Percentiles rank a stretch among this genome's conserved stretches.
These are phyloP conservation scores for Yamadazyma taylorii DNA, from an alignment of 1,139 yeast species.

Conservation along the genomic window DNA sequence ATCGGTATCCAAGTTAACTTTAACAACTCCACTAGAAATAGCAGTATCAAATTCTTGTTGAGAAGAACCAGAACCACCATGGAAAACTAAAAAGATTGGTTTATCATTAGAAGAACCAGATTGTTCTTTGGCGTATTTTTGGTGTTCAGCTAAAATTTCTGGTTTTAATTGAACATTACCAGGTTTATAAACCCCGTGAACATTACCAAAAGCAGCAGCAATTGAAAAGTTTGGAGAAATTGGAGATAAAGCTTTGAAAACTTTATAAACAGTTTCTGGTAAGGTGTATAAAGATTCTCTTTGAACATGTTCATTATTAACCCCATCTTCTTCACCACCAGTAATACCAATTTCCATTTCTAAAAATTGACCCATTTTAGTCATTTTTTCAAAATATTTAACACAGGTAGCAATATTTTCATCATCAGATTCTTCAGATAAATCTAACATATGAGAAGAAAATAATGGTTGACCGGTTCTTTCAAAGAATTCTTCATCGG, in stretches of 20 bases:
- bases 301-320: slow-evolving; percentile 92
- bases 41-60: slow-evolving; percentile 91
- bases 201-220: slow-evolving; percentile 99
- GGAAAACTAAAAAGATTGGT: slow-evolving; percentile 98
- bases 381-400: slow-evolving; percentile 92
- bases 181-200: slow-evolving; percentile 99
- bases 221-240: slow-evolving; percentile 98
- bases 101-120: slow-evolving; percentile 52
- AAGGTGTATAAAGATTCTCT: slow-evolving; percentile 88
- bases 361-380: slow-evolving; percentile 94
- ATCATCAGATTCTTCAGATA: slow-evolving; percentile 95
- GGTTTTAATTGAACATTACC: slow-evolving; percentile 96
- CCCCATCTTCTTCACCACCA: slow-evolving; percentile 99
- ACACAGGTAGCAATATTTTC: slow-evolving; percentile 94
- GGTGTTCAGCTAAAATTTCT: slow-evolving; percentile 94
- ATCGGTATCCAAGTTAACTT: slow-evolving; percentile 99
- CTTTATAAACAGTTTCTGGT: slow-evolving; percentile 93
- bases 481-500: slow-evolving; percentile 91
- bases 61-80: slow-evolving; percentile 99
- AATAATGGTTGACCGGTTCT: slow-evolving; percentile 90
- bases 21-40: slow-evolving; percentile 91
- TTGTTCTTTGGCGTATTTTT: slow-evolving; percentile 73
- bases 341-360: slow-evolving; percentile 99
- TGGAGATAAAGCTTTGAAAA: slow-evolving; percentile 84
- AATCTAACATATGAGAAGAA: slow-evolving; percentile 98